These are phyloP conservation scores for Ajuga chamaepitys DNA, from an alignment of 257 asterid species.

Conservation along the genomic window DNA sequence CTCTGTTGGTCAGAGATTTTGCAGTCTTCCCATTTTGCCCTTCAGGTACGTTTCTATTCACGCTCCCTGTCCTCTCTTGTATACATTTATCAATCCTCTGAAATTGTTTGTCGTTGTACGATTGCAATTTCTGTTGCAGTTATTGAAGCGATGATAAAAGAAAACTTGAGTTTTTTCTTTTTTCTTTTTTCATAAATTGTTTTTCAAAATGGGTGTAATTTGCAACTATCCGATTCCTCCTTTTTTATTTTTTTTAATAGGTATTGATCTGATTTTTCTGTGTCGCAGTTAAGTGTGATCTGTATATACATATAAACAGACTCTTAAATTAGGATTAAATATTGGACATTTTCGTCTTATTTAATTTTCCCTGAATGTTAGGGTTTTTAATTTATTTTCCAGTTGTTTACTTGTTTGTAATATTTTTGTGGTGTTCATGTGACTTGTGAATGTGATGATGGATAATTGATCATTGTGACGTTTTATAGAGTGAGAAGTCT, in stretches of 20 bases:
- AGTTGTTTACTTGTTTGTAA: background rate
- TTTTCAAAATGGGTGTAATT: background rate
- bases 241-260: background rate
- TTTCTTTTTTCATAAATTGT: background rate
- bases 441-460: background rate
- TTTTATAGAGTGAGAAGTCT: constrained; percentile 23
- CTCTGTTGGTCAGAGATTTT: constrained; percentile 37
- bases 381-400: background rate
- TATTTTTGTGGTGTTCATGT: background rate
- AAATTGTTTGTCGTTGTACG: background rate
- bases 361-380: background rate
- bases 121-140: constrained; percentile 8
- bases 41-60: constrained; percentile 25
- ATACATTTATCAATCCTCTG: background rate
- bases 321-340: background rate
- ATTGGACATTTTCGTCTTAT: background rate
- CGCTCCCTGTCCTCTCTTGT: background rate
- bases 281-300: constrained; percentile 19
- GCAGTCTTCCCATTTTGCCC: constrained; percentile 17
- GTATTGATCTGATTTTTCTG: constrained; percentile 16
- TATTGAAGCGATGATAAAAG: background rate
- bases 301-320: no score
- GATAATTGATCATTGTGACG: constrained; percentile 7
- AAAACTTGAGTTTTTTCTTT: background rate
- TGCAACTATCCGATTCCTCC: background rate